Evolutionary conservation across 148 eudicot species (phyloP), one percentile per base, ranked within the genome.

Genomic region (Rhododendron griersonianum): DNA sequence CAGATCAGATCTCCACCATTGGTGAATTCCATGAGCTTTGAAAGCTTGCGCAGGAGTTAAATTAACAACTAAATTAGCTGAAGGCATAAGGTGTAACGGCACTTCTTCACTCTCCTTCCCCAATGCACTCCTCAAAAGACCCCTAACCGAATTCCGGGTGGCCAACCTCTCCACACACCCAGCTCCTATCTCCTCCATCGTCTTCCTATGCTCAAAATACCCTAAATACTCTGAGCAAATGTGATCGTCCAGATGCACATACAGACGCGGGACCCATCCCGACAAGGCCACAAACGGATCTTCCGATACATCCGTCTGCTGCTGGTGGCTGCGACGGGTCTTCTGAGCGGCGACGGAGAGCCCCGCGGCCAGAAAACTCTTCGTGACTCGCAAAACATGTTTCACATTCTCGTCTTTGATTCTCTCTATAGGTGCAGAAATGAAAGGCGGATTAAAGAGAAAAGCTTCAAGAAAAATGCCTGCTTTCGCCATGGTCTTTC

Each of bases 341-440:
- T 88, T 91, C 83, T 88, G 51, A 47, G 94, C 92, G 57, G 95
- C 82, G 50, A 96, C 82, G 47, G 98, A 92, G 28, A 95, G 93
- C 44, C 99, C 99, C 1, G 99, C 98, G 2, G 98, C 95, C 44
- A 94, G 83, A 61, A 97, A 91, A 53, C 99, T 97, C 75, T 94
- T 90, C 15, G 98, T 96, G 59, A 97, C 83, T 78, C 98, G 90
- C 50, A 95, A 86, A 84, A 98, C 98, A 39, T 92, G 98, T 81
- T 93, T 97, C 79, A 97, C 92, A 47, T 93, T 93, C 87, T 93
- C 85, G 45, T 95, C 91, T 87, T 93, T 94, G 61, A 97, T 95
- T 21, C 87, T 85, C 91, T 97, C 99, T 37, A 95, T 92, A 13
- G 99, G 98, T 3, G 96, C 93, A 0, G 98, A 92, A 35, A 94